Conservation (phyloP, 2,329 filamentous ascomycete species). For the Nannizziopsis arthrosporioides region DNA sequence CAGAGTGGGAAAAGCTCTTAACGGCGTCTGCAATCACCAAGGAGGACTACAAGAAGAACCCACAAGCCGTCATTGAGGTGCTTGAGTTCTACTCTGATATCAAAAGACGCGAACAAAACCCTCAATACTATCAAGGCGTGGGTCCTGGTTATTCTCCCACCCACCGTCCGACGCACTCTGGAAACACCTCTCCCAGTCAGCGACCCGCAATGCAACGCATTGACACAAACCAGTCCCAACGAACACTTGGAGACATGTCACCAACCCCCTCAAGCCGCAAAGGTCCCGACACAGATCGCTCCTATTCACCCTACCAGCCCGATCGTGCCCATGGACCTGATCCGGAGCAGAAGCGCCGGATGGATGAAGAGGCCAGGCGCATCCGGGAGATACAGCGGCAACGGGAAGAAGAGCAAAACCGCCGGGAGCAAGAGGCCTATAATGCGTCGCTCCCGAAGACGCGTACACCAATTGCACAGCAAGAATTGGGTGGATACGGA, state of each 20-base stretch:
- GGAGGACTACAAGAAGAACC: conserved; percentile 96
- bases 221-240: conserved; percentile 34
- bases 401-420: conserved; percentile 47
- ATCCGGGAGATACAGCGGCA: conserved; percentile 28
- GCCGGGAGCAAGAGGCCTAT: conserved; percentile 73
- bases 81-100: conserved; percentile 60
- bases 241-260: conserved; percentile 21
- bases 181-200: conserved; percentile 48
- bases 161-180: conserved; percentile 40
- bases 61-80: conserved; percentile 61
- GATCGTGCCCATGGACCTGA: conserved; percentile 46
- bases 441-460: conserved; percentile 79
- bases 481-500: conserved; percentile 69
- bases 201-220: conserved; percentile 42
- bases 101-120: conserved; percentile 52
- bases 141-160: conserved; percentile 52
- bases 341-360: conserved; percentile 36
- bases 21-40: conserved; percentile 96
- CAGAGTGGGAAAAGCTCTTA: conserved; percentile 93
- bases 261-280: conserved; percentile 31
- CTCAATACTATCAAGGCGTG: conserved; percentile 47
- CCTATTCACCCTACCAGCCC: conserved; percentile 33
- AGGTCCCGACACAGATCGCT: conserved; percentile 48
- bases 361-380: conserved; percentile 45
- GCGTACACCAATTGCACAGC: conserved; percentile 69